These are phyloP conservation scores for Acacia pycnantha DNA, from an alignment of 331 rosid species.

Conservation along the genomic window DNA sequence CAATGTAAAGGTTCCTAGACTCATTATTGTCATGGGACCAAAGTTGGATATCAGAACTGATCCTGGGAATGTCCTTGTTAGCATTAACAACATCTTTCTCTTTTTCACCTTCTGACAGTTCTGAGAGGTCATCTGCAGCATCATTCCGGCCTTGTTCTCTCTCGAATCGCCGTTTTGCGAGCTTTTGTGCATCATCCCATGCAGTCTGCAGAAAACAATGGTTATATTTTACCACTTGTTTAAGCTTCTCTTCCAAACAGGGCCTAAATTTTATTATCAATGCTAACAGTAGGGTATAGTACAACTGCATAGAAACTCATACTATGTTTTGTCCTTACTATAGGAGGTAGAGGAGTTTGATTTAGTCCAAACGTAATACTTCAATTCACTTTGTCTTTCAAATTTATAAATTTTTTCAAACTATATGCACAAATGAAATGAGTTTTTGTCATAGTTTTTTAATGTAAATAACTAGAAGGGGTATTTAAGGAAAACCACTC, in stretches of 20 bases:
- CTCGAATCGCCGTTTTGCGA: slow-evolving; percentile 46
- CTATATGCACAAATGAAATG: too few relatives aligned
- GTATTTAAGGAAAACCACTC: too few relatives aligned
- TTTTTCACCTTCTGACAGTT: slow-evolving; percentile 79
- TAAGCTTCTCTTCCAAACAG: not conserved
- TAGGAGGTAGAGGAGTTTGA: too few relatives aligned
- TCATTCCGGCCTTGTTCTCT: slow-evolving; percentile 68
- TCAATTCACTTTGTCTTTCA: too few relatives aligned
- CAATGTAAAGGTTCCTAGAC: slow-evolving; percentile 63
- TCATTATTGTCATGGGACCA: slow-evolving; percentile 48
- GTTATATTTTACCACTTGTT: not conserved
- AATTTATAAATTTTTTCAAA: too few relatives aligned
- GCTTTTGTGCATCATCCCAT: slow-evolving; percentile 64
- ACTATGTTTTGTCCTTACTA: too few relatives aligned
- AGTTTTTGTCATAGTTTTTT: too few relatives aligned
- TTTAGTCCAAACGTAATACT: too few relatives aligned
- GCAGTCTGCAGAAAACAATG: slow-evolving; percentile 48
- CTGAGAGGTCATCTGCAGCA: slow-evolving; percentile 73
- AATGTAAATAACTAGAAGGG: too few relatives aligned
- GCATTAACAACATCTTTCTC: slow-evolving; percentile 45
- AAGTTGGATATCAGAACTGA: slow-evolving; percentile 50
- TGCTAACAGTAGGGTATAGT: not conserved
- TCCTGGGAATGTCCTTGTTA: slow-evolving; percentile 40
- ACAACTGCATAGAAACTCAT: not conserved
- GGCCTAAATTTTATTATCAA: not conserved